Percentiles rank a stretch among this genome's conserved stretches.
These are phyloP conservation scores for Rhodotorula babjevae DNA, from an alignment of 768 basidiomycete genomes.

Conservation along the genomic window DNA sequence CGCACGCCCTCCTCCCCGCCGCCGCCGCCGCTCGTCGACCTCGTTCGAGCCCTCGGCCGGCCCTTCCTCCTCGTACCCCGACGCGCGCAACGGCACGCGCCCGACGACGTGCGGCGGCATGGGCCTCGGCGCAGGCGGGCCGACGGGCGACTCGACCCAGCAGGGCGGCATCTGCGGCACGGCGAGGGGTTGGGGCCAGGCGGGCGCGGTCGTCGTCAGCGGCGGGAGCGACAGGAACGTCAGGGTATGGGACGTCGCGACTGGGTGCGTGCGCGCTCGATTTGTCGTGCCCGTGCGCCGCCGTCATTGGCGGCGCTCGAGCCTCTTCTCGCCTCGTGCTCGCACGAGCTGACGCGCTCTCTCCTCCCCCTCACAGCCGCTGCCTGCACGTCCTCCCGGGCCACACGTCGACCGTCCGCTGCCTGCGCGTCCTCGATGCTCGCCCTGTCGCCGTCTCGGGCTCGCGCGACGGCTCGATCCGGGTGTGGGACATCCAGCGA, in stretches of 20 bases:
- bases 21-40: constrained; percentile 17
- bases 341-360: background rate
- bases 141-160: constrained; percentile 31
- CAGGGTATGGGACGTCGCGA: constrained; percentile 84
- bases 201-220: constrained; percentile 73
- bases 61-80: background rate
- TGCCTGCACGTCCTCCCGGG: constrained; percentile 76
- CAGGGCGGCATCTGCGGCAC: constrained; percentile 55
- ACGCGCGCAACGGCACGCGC: background rate
- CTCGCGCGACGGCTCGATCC: constrained; percentile 74
- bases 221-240: constrained; percentile 89
- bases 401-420: constrained; percentile 85
- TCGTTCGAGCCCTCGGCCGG: background rate
- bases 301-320: too few relatives aligned
- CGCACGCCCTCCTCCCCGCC: background rate
- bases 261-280: constrained; percentile 58
- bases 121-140: constrained; percentile 38
- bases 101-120: constrained; percentile 23
- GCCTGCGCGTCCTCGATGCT: constrained; percentile 77
- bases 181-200: constrained; percentile 84
- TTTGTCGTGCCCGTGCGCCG: too few relatives aligned
- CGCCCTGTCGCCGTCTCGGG: constrained; percentile 85
- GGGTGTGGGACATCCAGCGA: constrained; percentile 88
- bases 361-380: constrained; percentile 47
- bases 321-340: too few relatives aligned